A percentile compares a stretch with the other conserved stretches of the same genome.
Evolutionary conservation across 139 green algal genomes (phyloP).

Genomic region (Coelastrella sp.): DNA sequence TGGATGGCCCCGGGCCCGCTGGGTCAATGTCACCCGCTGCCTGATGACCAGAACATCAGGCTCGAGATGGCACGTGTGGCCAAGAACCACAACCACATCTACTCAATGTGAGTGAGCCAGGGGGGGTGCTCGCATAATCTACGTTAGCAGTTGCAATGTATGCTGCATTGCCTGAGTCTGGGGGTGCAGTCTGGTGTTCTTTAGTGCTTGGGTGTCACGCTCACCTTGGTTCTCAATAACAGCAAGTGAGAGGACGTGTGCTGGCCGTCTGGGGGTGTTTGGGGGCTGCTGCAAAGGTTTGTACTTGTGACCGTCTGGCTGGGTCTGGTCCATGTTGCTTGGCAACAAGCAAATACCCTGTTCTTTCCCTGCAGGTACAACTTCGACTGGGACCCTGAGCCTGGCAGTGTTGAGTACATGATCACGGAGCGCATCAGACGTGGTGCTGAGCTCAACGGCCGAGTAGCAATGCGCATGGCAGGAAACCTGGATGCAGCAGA

Average conservation of each 20-base stretch:
- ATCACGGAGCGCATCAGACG: constrained; percentile 66
- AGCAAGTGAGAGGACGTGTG: too few species aligned
- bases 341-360: background rate
- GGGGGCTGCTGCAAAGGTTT: too few species aligned
- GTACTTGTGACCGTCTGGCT: background rate
- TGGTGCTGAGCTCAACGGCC: constrained; percentile 67
- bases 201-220: too few species aligned
- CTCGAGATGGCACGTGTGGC: constrained; percentile 69
- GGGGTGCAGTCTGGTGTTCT: too few species aligned
- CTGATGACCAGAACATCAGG: constrained; percentile 76
- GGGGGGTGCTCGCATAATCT: background rate
- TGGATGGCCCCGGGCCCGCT: constrained; percentile 87
- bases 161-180: too few species aligned
- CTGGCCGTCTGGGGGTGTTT: too few species aligned
- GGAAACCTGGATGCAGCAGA: constrained; percentile 41
- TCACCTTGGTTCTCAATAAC: too few species aligned
- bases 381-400: constrained; percentile 79
- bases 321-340: background rate
- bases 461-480: constrained; percentile 62
- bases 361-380: constrained; percentile 71
- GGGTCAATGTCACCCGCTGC: constrained; percentile 84
- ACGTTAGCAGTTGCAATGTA: background rate
- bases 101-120: constrained; percentile 44
- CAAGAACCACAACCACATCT: constrained; percentile 64
- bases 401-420: constrained; percentile 75